Evolutionary conservation across 352 stramenopile genomes (phyloP), one percentile per base, ranked within the genome.

Genomic region (Elongisporangium senticosum): DNA sequence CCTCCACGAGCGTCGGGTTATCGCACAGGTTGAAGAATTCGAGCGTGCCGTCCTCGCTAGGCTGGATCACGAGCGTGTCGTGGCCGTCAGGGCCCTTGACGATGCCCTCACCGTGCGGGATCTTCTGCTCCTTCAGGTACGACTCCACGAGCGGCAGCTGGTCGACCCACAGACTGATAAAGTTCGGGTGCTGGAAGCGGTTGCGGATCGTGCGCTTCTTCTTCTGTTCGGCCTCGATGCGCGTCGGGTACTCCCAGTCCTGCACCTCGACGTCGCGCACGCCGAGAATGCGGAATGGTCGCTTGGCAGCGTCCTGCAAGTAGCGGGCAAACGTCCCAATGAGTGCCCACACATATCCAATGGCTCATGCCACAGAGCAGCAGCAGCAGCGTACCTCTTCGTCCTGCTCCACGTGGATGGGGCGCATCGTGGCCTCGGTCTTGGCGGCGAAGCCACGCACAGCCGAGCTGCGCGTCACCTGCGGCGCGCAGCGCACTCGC

Each of bases 1-100:
- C 72, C 71, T 94, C 84, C 47, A 94, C 84, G 56, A 90, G 65
- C 10, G 84, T 84, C 39, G 82, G 82, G 63, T 78, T 83, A 67
- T 90, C 82, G 63, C 79, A 90, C 62, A 94, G 57, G 69, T 94
- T 90, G 67, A 94, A 92, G 55, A 90, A 83, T 73, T 88, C 68
- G 22, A 87, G n/a, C 54, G 74, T 84, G 68, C 76, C 72, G 40
- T 85, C 72, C 15, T 80, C 81, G n/a, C 58, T 83, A 2, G 83
- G 81, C 24, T 74, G 74, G 51, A 93, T 83, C 43, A 87, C 73
- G 17, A 93, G 67, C 61, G 90, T 71, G 49, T 93, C 76, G 59
- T 75, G 63, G 40, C 81, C 81, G 11, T 93, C 81, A 1, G 77
- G 79, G 6, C 74, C 80, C 57, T 79, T 68, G 3, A 79, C 66